These are phyloP conservation scores for Paramyrothecium roridum DNA, from an alignment of 2,329 filamentous ascomycete genomes.

Conservation along the genomic window DNA sequence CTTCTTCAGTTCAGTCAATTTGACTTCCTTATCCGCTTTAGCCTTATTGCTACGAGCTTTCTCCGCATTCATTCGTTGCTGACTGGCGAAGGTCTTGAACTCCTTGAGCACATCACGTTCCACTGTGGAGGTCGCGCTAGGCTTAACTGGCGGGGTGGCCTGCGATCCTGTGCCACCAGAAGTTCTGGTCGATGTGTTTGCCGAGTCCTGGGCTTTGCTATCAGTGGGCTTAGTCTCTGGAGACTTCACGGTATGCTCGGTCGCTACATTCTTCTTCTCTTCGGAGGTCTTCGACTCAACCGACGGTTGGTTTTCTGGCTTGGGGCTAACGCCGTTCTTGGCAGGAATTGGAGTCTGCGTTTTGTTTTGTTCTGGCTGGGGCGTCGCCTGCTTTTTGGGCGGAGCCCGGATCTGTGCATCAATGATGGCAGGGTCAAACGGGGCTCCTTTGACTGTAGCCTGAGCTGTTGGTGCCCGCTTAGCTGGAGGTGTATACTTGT, in stretches of 20 bases:
- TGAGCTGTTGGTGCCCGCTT: slow-evolving; percentile 74
- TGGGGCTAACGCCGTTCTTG: slow-evolving; percentile 26
- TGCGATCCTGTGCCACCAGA: background rate
- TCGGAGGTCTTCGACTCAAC: slow-evolving; percentile 8
- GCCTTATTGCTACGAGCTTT: slow-evolving; percentile 55
- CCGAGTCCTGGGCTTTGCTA: slow-evolving; percentile 25
- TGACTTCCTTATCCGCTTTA: slow-evolving; percentile 80
- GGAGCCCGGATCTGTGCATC: slow-evolving; percentile 68
- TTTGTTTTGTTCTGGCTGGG: slow-evolving; percentile 19
- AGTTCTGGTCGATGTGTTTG: slow-evolving; percentile 17
- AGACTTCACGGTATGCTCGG: background rate
- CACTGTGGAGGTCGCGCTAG: slow-evolving; percentile 58
- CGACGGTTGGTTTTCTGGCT: slow-evolving; percentile 20
- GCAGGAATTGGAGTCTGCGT: slow-evolving; percentile 15
- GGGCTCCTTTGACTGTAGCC: slow-evolving; percentile 71
- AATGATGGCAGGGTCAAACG: slow-evolving; percentile 86
- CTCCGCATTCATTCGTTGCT: slow-evolving; percentile 53
- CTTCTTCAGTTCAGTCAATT: slow-evolving; percentile 90
- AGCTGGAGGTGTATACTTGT: slow-evolving; percentile 88
- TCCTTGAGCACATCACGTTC: slow-evolving; percentile 59
- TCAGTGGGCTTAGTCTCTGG: slow-evolving; percentile 30
- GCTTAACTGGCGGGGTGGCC: slow-evolving; percentile 20
- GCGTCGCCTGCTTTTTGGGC: slow-evolving; percentile 31
- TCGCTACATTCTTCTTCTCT: slow-evolving; percentile 16
- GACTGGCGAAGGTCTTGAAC: slow-evolving; percentile 62